Evolutionary conservation across 208 protist genomes (phyloP).

Genomic region (Vickermania ingenoplastis): DNA sequence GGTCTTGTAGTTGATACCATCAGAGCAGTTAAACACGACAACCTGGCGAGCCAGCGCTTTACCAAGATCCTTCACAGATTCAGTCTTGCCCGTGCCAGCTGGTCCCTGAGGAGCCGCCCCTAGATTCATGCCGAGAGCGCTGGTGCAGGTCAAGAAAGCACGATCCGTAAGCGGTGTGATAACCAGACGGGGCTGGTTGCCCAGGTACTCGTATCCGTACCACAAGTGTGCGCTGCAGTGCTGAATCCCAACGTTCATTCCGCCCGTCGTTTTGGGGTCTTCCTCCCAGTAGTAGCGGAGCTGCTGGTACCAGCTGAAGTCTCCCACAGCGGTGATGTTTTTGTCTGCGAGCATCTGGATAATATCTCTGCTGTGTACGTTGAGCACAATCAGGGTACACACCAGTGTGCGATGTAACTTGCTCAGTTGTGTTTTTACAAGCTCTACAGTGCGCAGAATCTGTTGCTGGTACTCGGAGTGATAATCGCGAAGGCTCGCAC

Average conservation of each 20-base stretch:
- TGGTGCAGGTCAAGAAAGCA: constrained; percentile 90
- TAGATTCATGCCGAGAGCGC: constrained; percentile 91
- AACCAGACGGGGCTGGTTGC: constrained; percentile 92
- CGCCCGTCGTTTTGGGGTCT: constrained; percentile 20
- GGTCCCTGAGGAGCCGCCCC: constrained; percentile 92
- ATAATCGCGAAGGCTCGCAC: constrained; percentile 45
- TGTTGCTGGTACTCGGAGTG: constrained; percentile 73
- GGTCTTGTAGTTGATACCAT: constrained; percentile 94
- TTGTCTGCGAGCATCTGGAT: constrained; percentile 62
- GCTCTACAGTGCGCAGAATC: constrained; percentile 82
- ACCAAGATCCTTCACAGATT: constrained; percentile 94
- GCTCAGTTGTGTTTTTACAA: constrained; percentile 82
- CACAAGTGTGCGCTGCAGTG: constrained; percentile 86
- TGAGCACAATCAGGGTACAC: constrained; percentile 92
- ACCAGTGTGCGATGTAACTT: constrained; percentile 88
- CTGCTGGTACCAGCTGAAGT: constrained; percentile 93
- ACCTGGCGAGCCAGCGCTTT: constrained; percentile 87
- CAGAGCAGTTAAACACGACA: constrained; percentile 96
- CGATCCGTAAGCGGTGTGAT: constrained; percentile 96
- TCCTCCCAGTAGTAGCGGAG: constrained; percentile 94
- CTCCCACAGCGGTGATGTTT: constrained; percentile 37
- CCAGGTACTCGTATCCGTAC: constrained; percentile 96
- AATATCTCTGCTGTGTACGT: constrained; percentile 95
- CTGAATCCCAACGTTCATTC: constrained; percentile 81
- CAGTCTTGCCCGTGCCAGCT: constrained; percentile 96